phyloP scores from a whole-genome alignment of 495 filamentous ascomycete species.

The Penicillium waksmanii region DNA sequence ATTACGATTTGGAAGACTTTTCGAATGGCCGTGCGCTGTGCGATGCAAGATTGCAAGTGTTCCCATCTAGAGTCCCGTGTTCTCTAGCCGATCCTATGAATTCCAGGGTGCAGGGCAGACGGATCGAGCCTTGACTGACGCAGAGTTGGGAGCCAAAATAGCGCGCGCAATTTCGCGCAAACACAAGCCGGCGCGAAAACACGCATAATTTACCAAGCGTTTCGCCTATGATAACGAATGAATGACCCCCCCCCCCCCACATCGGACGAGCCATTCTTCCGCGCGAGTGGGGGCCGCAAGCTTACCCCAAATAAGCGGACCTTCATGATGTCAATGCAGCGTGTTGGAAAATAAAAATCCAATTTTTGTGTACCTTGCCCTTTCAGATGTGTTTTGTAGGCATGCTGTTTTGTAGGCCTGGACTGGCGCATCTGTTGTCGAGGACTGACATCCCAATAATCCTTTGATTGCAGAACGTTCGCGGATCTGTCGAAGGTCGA shows the following conservation, averaged over 20 bases:
- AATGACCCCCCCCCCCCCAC: background rate
- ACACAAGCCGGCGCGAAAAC: background rate
- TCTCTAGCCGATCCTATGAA: background rate
- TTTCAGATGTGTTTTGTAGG: no score
- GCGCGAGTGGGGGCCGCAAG: background rate
- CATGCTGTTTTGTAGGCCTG: no score
- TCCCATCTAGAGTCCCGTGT: background rate
- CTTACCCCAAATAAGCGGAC: background rate
- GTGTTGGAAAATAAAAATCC: background rate
- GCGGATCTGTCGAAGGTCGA: no score
- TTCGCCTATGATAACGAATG: background rate
- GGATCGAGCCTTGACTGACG: background rate
- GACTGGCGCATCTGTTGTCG: background rate
- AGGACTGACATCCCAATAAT: background rate
- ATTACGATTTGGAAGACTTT: no score
- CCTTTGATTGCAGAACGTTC: no score
- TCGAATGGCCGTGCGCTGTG: background rate
- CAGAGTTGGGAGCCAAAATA: background rate
- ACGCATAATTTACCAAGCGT: background rate
- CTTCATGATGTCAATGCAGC: background rate
- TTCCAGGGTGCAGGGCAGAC: background rate
- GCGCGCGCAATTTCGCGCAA: slow-evolving; percentile 5
- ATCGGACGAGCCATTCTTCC: background rate
- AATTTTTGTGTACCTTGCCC: no score
- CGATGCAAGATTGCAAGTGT: background rate